Evolutionary conservation across 2,329 filamentous ascomycete species (phyloP).

Genomic region (Bipolaris bicolor): DNA sequence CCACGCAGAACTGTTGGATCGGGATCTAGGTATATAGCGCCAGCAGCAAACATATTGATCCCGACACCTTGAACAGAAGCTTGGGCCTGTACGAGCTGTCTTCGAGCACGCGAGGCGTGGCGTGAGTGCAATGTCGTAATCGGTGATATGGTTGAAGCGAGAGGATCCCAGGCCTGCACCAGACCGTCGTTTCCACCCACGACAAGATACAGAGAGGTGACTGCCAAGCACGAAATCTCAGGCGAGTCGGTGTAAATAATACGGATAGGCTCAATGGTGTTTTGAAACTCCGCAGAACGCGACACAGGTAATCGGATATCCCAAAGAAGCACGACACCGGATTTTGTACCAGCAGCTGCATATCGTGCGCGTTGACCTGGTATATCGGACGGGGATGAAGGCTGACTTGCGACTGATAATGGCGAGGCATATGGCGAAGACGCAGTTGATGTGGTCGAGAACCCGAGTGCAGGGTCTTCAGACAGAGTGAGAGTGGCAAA

Average conservation of each 20-base stretch:
- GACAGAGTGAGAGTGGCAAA: constrained; percentile 72
- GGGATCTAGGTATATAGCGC: constrained; percentile 84
- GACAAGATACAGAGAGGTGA: constrained; percentile 86
- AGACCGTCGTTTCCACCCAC: constrained; percentile 94
- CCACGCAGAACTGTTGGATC: constrained; percentile 86
- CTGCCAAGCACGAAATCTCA: constrained; percentile 78
- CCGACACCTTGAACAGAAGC: constrained; percentile 71
- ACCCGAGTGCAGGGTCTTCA: constrained; percentile 77
- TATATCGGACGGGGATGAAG: constrained; percentile 63
- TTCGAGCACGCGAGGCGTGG: constrained; percentile 80
- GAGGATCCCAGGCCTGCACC: constrained; percentile 95
- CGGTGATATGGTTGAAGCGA: constrained; percentile 78
- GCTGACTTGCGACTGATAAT: constrained; percentile 56
- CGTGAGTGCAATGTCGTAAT: constrained; percentile 86
- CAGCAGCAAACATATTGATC: constrained; percentile 79
- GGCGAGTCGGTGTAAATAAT: constrained; percentile 90
- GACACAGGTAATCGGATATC: constrained; percentile 74
- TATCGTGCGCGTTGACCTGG: constrained; percentile 85
- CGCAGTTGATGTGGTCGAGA: constrained; percentile 59
- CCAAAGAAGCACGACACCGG: constrained; percentile 81
- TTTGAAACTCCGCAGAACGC: constrained; percentile 60
- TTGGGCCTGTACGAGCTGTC: constrained; percentile 71
- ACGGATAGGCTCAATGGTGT: constrained; percentile 72
- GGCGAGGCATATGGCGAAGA: constrained; percentile 63
- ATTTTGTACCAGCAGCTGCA: constrained; percentile 79